A percentile compares a stretch with the other conserved stretches of the same genome.
Evolutionary conservation across 2,329 filamentous ascomycete species (phyloP).

Genomic region (Nemania bipapillata): DNA sequence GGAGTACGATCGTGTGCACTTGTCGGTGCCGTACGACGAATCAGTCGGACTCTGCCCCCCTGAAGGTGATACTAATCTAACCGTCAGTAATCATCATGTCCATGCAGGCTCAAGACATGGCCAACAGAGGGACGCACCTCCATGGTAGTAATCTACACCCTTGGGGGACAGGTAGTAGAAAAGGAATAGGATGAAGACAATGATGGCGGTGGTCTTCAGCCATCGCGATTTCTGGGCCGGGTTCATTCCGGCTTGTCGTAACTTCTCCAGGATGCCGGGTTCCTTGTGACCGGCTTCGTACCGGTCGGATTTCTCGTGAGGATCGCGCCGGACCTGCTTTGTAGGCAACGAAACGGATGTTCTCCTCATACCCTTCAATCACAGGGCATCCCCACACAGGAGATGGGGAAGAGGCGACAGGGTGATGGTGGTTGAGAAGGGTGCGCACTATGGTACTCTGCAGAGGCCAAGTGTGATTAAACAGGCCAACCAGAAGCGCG

Average conservation of each 20-base stretch:
- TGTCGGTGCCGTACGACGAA: constrained; percentile 72
- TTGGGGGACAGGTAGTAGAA: constrained; percentile 73
- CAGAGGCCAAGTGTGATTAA: constrained; percentile 1
- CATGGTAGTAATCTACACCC: constrained; percentile 65
- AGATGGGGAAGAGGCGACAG: constrained; percentile 34
- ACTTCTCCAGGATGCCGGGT: constrained; percentile 62
- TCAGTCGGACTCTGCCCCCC: constrained; percentile 68
- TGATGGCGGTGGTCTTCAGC: constrained; percentile 71
- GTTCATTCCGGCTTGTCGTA: constrained; percentile 69
- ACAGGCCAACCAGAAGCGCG: constrained; percentile 7
- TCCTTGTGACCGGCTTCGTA: constrained; percentile 63
- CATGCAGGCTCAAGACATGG: not conserved
- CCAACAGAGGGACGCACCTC: constrained; percentile 52
- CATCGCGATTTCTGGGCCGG: constrained; percentile 73
- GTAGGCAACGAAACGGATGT: constrained; percentile 72
- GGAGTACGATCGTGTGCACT: constrained; percentile 84
- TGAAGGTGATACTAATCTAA: constrained; percentile 41
- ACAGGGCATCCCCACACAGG: constrained; percentile 46
- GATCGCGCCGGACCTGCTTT: constrained; percentile 69
- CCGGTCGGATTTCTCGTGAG: constrained; percentile 72
- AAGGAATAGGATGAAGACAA: constrained; percentile 68
- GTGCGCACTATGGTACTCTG: constrained; percentile 25
- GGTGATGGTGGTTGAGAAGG: constrained; percentile 26
- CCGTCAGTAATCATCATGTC: constrained; percentile 38
- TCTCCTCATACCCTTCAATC: constrained; percentile 66